Evolutionary conservation across 2,329 filamentous ascomycete species (phyloP), one percentile per base, ranked within the genome.

Genomic region (Zymoseptoria pseudotritici): DNA sequence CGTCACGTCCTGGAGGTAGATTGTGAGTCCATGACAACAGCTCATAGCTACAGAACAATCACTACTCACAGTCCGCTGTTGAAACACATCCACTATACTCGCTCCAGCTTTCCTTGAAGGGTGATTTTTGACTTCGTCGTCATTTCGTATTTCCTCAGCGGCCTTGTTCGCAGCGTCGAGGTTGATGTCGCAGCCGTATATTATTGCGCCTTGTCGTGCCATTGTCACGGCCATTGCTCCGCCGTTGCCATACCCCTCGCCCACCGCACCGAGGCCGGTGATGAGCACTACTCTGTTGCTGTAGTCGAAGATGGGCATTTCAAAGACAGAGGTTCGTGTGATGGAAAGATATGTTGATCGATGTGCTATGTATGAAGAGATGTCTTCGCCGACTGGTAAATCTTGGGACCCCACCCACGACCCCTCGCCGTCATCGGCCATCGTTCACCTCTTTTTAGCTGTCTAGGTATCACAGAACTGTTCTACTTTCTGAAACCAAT

Each of bases 181-280:
- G 2, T 76, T 77, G 29, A 79, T 69, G 65, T 83, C 80, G 22
- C 80, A 79, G n/a, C 80, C 81, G 61, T 80, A 82, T 17, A 83
- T 71, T 11, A 70, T 69, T 2, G 79, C 81, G 17, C 80, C 80
- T 68, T 80, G 77, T 36, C 75, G 72, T 1, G 79, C 78, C 4
- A 77, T 69, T 2, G 76, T 74, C n/a, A 80, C 78, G 54, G 63
- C 66, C 67, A 65, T 67, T 53, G 63, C 66, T 13, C 59, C 62
- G 10, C 80, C 80, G 63, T 80, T 82, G 36, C 79, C 79, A 63
- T 80, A 81, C n/a, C 79, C 79, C 26, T 76, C 72, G 51, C 72
- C 69, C 19, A 75, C 73, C 17, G 73, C 73, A 22, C 79, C 78
- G 31, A 80, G 74, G 49, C 79, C 79, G 22, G 78, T 78, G 54